These are phyloP conservation scores for Phyllosticta paracitricarpa DNA, from an alignment of 2,329 filamentous ascomycete genomes.

Conservation along the genomic window DNA sequence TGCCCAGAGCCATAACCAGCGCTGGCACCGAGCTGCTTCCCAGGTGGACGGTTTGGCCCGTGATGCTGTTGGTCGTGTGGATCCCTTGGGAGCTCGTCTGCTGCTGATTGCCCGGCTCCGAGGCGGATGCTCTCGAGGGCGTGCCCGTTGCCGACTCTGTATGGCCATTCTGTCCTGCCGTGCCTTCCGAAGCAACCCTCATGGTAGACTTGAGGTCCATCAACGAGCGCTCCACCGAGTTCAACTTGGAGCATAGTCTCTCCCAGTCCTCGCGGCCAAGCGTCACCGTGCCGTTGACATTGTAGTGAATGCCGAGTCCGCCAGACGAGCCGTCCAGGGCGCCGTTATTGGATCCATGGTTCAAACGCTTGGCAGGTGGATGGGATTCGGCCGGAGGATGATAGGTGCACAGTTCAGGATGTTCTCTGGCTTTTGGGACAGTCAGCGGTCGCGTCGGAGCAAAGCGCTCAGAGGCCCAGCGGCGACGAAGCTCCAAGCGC, in stretches of 20 bases:
- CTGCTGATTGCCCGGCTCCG: constrained; percentile 28
- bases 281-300: constrained; percentile 30
- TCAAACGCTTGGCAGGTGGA: constrained; percentile 29
- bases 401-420: constrained; percentile 40
- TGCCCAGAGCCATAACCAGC: constrained; percentile 43
- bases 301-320: constrained; percentile 12
- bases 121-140: constrained; percentile 22
- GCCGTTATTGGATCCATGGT: not conserved
- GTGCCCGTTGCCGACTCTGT: constrained; percentile 24
- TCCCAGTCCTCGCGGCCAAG: constrained; percentile 37
- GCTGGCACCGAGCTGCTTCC: constrained; percentile 53
- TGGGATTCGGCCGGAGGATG: constrained; percentile 31
- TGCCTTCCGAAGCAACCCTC: constrained; percentile 24
- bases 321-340: not conserved
- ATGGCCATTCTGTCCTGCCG: constrained; percentile 16
- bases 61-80: constrained; percentile 49
- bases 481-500: not conserved
- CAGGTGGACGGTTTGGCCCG: constrained; percentile 51
- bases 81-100: constrained; percentile 43
- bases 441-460: not conserved
- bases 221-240: constrained; percentile 38
- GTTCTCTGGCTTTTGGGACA: constrained; percentile 26
- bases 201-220: constrained; percentile 34
- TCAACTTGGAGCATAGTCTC: constrained; percentile 38
- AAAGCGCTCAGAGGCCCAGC: not conserved